Conservation (phyloP, 306 rosid genomes). For the Arachis stenosperma region DNA sequence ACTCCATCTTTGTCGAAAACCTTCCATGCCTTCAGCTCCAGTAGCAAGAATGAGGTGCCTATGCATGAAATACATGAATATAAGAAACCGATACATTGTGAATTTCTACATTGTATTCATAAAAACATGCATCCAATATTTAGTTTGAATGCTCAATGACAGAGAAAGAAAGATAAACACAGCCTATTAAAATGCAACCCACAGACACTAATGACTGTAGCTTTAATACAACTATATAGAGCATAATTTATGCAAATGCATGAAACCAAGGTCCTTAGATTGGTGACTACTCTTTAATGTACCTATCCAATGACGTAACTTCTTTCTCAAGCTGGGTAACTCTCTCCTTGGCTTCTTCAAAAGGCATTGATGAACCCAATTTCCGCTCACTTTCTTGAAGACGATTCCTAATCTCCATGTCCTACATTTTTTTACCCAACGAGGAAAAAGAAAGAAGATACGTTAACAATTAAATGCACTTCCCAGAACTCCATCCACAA, state of each 20-base stretch:
- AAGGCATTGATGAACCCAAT: constrained; percentile 90
- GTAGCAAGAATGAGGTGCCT: constrained; percentile 96
- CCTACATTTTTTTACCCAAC: constrained; percentile 50
- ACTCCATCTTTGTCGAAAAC: constrained; percentile 94
- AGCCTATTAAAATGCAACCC: constrained; percentile 20
- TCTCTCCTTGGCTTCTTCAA: constrained; percentile 80
- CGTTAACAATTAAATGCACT: constrained; percentile 15
- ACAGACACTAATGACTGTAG: constrained; percentile 2
- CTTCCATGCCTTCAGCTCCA: constrained; percentile 81
- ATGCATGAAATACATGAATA: neutral
- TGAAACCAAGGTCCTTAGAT: constrained; percentile 19
- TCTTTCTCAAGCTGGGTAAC: constrained; percentile 80
- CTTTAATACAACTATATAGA: constrained; percentile 10
- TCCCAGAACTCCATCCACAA: constrained; percentile 9
- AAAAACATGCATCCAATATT: constrained; percentile 9
- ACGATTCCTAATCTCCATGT: constrained; percentile 72
- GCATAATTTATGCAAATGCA: constrained; percentile 11
- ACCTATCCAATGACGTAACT: constrained; percentile 85
- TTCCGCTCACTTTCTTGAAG: constrained; percentile 85
- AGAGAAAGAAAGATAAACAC: constrained; percentile 1
- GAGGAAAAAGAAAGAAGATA: constrained; percentile 24
- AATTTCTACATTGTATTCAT: constrained; percentile 21
- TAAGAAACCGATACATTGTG: constrained; percentile 19
- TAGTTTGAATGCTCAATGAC: constrained; percentile 13
- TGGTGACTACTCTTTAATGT: constrained; percentile 29